Evolutionary conservation across 768 basidiomycete species (phyloP), one percentile per base, ranked within the genome.

Genomic region (Sarcodon aspratus): DNA sequence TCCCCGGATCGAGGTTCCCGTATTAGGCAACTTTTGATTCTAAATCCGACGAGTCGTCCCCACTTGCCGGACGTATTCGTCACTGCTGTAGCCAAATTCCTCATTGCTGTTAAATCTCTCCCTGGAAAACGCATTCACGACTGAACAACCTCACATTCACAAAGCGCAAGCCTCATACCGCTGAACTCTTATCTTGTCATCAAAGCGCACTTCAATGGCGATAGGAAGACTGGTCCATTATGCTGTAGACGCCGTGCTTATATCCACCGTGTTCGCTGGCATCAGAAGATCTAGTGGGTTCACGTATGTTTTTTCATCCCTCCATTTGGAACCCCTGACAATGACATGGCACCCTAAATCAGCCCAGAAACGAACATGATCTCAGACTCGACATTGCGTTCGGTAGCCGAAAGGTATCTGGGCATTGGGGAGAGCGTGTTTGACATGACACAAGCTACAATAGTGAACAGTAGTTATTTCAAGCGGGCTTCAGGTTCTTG

Each of bases 241-340:
- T 57, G 76, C 85, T 21, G 66, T 87, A 43, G 95, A 97, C 61
- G 86, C 84, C 11, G 76, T 89, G 46, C 72, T 97, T 33, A 55
- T 97, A 35, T 93, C 93, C 12, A 90, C 95, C 10, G 76, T 97
- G 7, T 66, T 94, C 36, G 95, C 95, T 36, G 95, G 95, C 32
- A 82, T 98, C 51, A 82, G 82, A 62, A 80, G 89, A 51, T 84
- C 91, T 13, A 94, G 85, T 51, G 94, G 94, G 34, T 92, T 91
- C 68, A 67, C 76, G 94, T 96, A 61, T 65, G 92, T 82, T 33
- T 15, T 32, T 40, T 33, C 36, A 9, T 45, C 35, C 46, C 10
- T 17, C 36, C n/a, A 27, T 27, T n/a, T 44, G 33, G 40, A 11
- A 21, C 42, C 21, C 6, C 3, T 3, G n/a, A 38, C 13, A 33